phyloP scores from a whole-genome alignment of 805 yeast species.

The Candida gorgasii region DNA sequence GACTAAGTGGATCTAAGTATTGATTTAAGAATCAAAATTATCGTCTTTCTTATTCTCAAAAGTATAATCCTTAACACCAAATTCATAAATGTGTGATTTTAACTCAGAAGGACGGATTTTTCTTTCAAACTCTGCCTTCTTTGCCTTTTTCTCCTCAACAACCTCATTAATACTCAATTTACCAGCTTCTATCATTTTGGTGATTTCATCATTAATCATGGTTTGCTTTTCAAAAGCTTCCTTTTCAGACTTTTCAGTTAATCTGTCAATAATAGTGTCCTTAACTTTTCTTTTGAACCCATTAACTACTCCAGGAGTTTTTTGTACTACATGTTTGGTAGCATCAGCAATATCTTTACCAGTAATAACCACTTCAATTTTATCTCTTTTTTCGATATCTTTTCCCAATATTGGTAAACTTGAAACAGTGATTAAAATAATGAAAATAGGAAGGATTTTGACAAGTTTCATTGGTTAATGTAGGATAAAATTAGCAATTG shows the following conservation, averaged over 20 bases:
- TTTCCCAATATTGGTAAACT: background rate
- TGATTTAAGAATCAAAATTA: background rate
- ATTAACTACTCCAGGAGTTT: constrained; percentile 19
- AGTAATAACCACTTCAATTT: constrained; percentile 19
- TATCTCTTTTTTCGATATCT: constrained; percentile 10
- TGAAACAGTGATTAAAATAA: background rate
- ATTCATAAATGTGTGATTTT: constrained; percentile 5
- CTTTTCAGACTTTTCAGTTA: constrained; percentile 18
- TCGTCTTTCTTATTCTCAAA: background rate
- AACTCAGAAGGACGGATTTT: constrained; percentile 4
- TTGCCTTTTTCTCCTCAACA: background rate
- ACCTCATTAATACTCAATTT: background rate
- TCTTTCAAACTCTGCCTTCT: background rate
- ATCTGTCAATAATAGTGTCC: constrained; percentile 14
- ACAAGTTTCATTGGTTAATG: background rate
- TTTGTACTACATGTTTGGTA: constrained; percentile 17
- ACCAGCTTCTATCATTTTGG: constrained; percentile 2
- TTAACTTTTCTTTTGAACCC: constrained; percentile 16
- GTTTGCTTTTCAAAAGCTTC: constrained; percentile 24
- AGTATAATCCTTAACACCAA: constrained; percentile 5
- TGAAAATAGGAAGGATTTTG: background rate
- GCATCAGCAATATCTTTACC: constrained; percentile 19
- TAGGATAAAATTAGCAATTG: too few species aligned
- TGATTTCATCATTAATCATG: constrained; percentile 4
- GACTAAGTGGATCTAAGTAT: background rate